Conservation (phyloP, 2,329 filamentous ascomycete species). For the Diaporthe batatas region DNA sequence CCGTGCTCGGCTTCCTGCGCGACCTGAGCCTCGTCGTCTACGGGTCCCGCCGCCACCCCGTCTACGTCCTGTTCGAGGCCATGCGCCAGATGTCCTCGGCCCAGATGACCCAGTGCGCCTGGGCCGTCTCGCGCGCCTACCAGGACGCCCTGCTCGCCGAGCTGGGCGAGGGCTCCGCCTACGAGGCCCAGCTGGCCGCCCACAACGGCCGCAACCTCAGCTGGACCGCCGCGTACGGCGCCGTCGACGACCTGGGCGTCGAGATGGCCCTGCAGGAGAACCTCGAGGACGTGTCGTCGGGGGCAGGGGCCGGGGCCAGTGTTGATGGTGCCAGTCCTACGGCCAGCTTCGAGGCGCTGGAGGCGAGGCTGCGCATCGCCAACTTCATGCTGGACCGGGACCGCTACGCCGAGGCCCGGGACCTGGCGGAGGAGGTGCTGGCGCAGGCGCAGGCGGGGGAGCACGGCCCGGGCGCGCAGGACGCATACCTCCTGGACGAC, state of each 20-base stretch:
- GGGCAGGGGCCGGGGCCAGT: too few species aligned
- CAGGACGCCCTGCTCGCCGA: not conserved
- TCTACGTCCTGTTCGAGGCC: not conserved
- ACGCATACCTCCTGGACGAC: constrained; percentile 34
- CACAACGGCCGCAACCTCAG: not conserved
- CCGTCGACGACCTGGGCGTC: not conserved
- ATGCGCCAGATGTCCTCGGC: constrained; percentile 18
- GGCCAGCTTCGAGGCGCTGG: constrained; percentile 19
- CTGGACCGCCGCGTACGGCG: constrained; percentile 25
- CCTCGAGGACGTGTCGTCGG: not conserved
- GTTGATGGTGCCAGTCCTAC: too few species aligned
- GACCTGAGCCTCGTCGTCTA: constrained; percentile 16
- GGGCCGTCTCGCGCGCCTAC: constrained; percentile 14
- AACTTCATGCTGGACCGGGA: constrained; percentile 31
- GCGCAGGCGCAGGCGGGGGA: not conserved
- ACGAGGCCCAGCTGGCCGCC: not conserved
- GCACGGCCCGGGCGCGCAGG: not conserved
- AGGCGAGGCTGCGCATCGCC: constrained; percentile 25
- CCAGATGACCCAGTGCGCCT: constrained; percentile 21
- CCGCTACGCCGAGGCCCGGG: not conserved
- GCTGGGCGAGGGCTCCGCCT: not conserved
- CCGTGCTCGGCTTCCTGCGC: constrained; percentile 25
- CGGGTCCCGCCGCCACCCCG: constrained; percentile 1
- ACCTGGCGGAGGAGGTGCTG: not conserved
- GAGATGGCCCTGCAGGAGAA: not conserved